Conservation (phyloP, 148 eudicot species). For the Diospyros kaki region DNA sequence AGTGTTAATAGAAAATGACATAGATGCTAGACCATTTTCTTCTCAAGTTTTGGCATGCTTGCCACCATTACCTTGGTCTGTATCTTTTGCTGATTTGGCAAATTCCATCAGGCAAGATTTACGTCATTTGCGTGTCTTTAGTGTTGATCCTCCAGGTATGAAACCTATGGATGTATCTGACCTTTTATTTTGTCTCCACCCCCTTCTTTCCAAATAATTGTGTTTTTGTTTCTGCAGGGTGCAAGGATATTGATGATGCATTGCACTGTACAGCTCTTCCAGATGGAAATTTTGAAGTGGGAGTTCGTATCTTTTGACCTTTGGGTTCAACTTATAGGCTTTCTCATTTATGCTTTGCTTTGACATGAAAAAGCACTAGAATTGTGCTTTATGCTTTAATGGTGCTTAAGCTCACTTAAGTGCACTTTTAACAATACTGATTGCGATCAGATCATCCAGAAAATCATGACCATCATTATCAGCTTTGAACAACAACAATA, state of each 20-base stretch:
- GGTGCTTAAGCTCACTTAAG: too few relatives aligned
- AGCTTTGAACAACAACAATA: too few relatives aligned
- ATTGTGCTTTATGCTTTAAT: too few relatives aligned
- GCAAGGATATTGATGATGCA: conserved; percentile 99
- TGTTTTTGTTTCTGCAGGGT: conserved; percentile 48
- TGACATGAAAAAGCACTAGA: too few relatives aligned
- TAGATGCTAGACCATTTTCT: conserved; percentile 86
- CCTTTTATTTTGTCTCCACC: background rate
- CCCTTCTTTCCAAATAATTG: conserved; percentile 6
- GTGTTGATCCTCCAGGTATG: conserved; percentile 98
- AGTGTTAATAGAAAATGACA: conserved; percentile 90
- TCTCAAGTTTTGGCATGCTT: conserved; percentile 89
- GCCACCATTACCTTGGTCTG: conserved; percentile 96
- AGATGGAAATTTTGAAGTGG: conserved; percentile 87
- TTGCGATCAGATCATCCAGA: too few relatives aligned
- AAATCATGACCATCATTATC: too few relatives aligned
- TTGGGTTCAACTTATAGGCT: background rate
- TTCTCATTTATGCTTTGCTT: too few relatives aligned
- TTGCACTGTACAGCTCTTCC: conserved; percentile 84
- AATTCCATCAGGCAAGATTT: conserved; percentile 91
- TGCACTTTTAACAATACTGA: too few relatives aligned
- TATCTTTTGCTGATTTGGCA: conserved; percentile 66
- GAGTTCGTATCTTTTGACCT: conserved; percentile 90
- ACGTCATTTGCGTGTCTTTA: conserved; percentile 77
- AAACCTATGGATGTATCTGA: conserved; percentile 1